phyloP scores from a whole-genome alignment of 225 moss, liverwort and hornwort genomes.

The Marchantia paleacea region DNA sequence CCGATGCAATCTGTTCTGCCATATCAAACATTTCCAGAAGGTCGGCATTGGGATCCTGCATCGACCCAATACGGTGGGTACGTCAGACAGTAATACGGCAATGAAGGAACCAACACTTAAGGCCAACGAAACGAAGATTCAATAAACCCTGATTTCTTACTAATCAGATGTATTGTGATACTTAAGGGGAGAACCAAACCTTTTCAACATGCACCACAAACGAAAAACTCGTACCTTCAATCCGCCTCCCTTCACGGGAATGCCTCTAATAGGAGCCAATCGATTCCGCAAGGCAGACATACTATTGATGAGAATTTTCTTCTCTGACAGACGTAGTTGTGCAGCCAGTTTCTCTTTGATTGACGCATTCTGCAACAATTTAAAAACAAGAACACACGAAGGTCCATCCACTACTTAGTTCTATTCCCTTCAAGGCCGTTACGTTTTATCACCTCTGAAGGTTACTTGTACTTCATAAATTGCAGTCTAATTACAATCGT shows the following conservation, averaged over 20 bases:
- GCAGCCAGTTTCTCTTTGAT: slow-evolving; percentile 78
- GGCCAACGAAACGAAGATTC: too few species aligned
- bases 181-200: too few species aligned
- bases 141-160: too few species aligned
- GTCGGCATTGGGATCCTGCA: slow-evolving; percentile 89
- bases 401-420: too few species aligned
- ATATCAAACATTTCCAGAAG: slow-evolving; percentile 98
- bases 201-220: not conserved
- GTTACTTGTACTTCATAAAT: too few species aligned
- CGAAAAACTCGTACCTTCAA: slow-evolving; percentile 52
- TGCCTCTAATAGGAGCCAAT: slow-evolving; percentile 88
- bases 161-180: too few species aligned
- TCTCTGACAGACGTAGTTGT: slow-evolving; percentile 72
- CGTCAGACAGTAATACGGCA: not conserved
- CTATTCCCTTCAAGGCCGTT: too few species aligned
- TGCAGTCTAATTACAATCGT: too few species aligned
- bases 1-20: slow-evolving; percentile 96
- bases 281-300: slow-evolving; percentile 88
- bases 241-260: slow-evolving; percentile 90
- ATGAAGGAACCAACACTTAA: not conserved
- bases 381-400: not conserved
- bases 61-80: not conserved
- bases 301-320: slow-evolving; percentile 74
- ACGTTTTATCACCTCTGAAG: too few species aligned
- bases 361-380: slow-evolving; percentile 44